Evolutionary conservation across 176 grass and related monocot species (phyloP), one percentile per base, ranked within the genome.

Genomic region (Otatea glauca): DNA sequence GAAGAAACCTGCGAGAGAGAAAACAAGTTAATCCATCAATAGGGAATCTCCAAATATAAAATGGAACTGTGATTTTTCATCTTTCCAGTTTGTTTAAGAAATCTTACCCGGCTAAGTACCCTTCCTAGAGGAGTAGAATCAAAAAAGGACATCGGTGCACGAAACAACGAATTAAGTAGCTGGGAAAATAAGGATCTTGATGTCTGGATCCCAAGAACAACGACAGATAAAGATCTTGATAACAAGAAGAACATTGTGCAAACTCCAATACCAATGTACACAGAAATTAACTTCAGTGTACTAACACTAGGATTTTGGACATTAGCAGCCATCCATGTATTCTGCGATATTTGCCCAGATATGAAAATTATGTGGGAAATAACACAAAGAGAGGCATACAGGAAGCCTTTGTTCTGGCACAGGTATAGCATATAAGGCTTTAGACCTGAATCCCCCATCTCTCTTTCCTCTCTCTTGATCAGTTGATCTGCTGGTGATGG

Each of bases 291-390:
- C 63, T 87, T 90, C 17, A 99, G 86, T 16, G 71, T 79, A 71
- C 88, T 92, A 69, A 99, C 83, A 86, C 77, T 47, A 75, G 91
- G 74, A 79, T 92, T 92, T 56, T 99, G 56, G 77, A 99, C 83
- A 83, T 96, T 94, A 44, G 96, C 88, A 68, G 96, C 93, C 91
- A 99, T 92, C 96, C 96, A 99, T 68, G 93, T 88, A 70, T 95
- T 98, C 71, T 95, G 96, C 54, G 91, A 99, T 89, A 99, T 89
- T 91, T 99, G 96, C 12, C 88, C 96, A 65, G 63, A n/a, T 81
- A 89, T 4, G 79, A 99, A 96, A 74, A 92, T 48, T 61, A 92
- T 48, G 43, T 93, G 93, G 68, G 72, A 86, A 35, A 96, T 78
- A 68, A 65, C 70, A 53, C 38, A 35, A 14, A 99, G 15, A 58